Percentiles rank a stretch among this genome's conserved stretches.
phyloP scores from a whole-genome alignment of 257 asterid species.

The Solanum ossicruentum region DNA sequence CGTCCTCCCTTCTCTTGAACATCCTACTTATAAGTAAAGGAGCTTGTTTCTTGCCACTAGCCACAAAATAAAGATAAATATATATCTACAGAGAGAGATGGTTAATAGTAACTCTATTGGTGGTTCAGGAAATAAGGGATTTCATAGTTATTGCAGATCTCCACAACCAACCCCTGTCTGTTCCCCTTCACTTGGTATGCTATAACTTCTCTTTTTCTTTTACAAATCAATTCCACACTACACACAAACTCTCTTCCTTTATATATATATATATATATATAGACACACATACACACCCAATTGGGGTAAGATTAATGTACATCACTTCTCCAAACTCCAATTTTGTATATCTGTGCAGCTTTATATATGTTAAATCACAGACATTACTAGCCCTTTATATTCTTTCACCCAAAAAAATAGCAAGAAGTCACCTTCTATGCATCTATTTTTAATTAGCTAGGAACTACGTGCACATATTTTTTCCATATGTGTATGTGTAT shows the following conservation, averaged over 20 bases:
- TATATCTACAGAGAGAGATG: neutral
- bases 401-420: neutral
- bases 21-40: constrained; percentile 15
- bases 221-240: neutral
- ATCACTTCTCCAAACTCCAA: neutral
- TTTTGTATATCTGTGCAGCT: neutral
- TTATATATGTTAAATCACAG: neutral
- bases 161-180: constrained; percentile 13
- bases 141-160: constrained; percentile 44
- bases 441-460: too few species aligned
- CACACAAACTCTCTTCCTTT: too few species aligned
- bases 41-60: neutral
- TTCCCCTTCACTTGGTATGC: neutral
- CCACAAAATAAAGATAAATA: neutral
- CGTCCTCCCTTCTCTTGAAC: neutral
- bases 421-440: too few species aligned
- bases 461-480: too few species aligned
- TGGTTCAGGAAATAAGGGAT: constrained; percentile 42
- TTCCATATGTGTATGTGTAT: too few species aligned
- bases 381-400: neutral
- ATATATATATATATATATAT: too few species aligned
- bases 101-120: neutral
- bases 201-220: neutral
- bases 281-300: too few species aligned
- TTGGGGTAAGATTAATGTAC: neutral